These are phyloP conservation scores for Tylopilus felleus DNA, from an alignment of 768 basidiomycete genomes.

Conservation along the genomic window DNA sequence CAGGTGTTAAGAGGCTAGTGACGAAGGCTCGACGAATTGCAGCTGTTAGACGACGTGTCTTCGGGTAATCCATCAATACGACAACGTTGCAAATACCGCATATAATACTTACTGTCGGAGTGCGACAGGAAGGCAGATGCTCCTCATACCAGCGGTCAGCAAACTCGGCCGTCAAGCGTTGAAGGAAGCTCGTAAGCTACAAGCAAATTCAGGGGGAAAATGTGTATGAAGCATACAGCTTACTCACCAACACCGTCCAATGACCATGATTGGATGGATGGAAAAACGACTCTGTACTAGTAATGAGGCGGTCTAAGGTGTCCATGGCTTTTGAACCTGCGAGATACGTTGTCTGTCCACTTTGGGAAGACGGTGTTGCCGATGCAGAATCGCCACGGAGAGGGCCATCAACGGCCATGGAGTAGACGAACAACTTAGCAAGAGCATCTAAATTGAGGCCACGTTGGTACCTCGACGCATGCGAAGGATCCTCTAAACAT, in stretches of 20 bases:
- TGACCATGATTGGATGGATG: constrained; percentile 90
- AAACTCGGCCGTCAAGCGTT: constrained; percentile 73
- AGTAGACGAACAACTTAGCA: constrained; percentile 84
- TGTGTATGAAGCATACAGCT: not conserved
- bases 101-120: constrained; percentile 52
- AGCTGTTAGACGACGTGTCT: constrained; percentile 77
- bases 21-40: constrained; percentile 83
- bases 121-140: constrained; percentile 70
- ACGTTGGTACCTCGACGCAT: not conserved
- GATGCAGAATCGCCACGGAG: constrained; percentile 43
- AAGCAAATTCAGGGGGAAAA: constrained; percentile 11
- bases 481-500: not conserved
- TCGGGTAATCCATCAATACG: not conserved
- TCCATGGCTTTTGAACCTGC: constrained; percentile 88
- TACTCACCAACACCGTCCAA: constrained; percentile 54
- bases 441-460: constrained; percentile 53
- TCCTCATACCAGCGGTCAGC: constrained; percentile 78
- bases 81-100: not conserved
- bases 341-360: constrained; percentile 52
- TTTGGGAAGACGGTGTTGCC: constrained; percentile 65
- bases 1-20: constrained; percentile 75
- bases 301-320: constrained; percentile 81
- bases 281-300: constrained; percentile 91
- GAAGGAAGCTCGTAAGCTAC: constrained; percentile 79
- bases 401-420: constrained; percentile 80